These are phyloP conservation scores for Spergularia azorica DNA, from an alignment of 179 eudicot species.

Conservation along the genomic window DNA sequence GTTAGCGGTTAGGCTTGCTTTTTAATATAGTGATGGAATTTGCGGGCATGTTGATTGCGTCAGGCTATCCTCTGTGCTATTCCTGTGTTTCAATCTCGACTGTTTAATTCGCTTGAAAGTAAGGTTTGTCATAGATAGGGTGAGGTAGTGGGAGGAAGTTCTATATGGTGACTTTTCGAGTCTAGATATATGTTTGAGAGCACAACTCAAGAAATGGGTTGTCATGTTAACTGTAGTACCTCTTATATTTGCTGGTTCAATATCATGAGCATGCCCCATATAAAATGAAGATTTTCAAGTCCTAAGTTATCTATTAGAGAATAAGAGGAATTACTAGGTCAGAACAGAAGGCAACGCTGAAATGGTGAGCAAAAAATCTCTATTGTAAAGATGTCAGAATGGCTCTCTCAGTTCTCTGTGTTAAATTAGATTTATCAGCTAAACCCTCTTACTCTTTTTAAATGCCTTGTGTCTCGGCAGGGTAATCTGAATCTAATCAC, in stretches of 20 bases:
- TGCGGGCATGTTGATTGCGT: background rate
- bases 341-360: background rate
- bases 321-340: background rate
- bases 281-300: background rate
- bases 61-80: background rate
- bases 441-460: conserved; percentile 2
- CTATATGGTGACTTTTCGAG: background rate
- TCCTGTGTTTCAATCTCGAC: background rate
- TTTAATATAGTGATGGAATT: background rate
- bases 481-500: conserved; percentile 96
- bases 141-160: conserved; percentile 8
- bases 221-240: background rate
- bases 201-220: background rate
- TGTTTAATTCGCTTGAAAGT: background rate
- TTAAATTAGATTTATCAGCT: background rate
- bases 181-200: background rate
- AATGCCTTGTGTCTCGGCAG: conserved; percentile 40
- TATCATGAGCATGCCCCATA: background rate
- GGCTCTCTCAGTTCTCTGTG: background rate
- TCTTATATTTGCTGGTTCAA: background rate
- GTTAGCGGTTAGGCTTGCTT: background rate
- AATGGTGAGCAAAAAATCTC: background rate
- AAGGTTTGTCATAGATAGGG: background rate
- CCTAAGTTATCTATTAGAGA: background rate
- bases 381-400: background rate